Percentiles rank a stretch among this genome's conserved stretches.
Evolutionary conservation across 2,329 filamentous ascomycete genomes (phyloP).

Genomic region (Aaosphaeria pasadenensis): DNA sequence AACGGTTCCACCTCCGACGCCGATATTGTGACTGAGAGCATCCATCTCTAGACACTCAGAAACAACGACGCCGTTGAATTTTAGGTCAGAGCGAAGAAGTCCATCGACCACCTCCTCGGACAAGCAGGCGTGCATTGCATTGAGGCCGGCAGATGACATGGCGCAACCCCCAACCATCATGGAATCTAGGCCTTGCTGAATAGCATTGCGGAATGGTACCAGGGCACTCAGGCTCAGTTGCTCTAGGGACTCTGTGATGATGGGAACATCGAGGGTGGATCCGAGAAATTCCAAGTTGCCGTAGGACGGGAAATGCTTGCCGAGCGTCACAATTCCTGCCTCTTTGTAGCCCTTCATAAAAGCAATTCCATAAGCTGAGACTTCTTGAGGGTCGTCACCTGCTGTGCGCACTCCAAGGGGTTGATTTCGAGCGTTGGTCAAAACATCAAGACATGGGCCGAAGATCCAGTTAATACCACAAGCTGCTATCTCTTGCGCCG

Average conservation of each 20-base stretch:
- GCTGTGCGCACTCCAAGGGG: conserved; percentile 85
- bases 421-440: conserved; percentile 90
- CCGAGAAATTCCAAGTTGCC: conserved; percentile 92
- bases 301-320: conserved; percentile 96
- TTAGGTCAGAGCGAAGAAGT: conserved; percentile 79
- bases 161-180: conserved; percentile 97
- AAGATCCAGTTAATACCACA: conserved; percentile 96
- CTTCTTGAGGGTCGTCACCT: conserved; percentile 91
- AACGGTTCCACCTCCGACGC: conserved; percentile 93
- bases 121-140: conserved; percentile 91
- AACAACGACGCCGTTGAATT: conserved; percentile 88
- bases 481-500: conserved; percentile 85
- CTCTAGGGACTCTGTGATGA: conserved; percentile 91
- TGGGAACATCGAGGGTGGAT: conserved; percentile 86
- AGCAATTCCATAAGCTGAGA: conserved; percentile 86
- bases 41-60: conserved; percentile 98
- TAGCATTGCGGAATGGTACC: conserved; percentile 87
- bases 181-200: conserved; percentile 79
- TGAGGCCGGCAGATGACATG: conserved; percentile 86
- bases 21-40: conserved; percentile 89
- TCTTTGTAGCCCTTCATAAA: conserved; percentile 92
- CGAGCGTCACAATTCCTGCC: conserved; percentile 82
- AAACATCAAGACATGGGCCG: conserved; percentile 86
- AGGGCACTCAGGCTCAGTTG: conserved; percentile 89
- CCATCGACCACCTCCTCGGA: conserved; percentile 93